phyloP scores from a whole-genome alignment of 192 early-diverging fungal genomes.

The Physocladia obscura region DNA sequence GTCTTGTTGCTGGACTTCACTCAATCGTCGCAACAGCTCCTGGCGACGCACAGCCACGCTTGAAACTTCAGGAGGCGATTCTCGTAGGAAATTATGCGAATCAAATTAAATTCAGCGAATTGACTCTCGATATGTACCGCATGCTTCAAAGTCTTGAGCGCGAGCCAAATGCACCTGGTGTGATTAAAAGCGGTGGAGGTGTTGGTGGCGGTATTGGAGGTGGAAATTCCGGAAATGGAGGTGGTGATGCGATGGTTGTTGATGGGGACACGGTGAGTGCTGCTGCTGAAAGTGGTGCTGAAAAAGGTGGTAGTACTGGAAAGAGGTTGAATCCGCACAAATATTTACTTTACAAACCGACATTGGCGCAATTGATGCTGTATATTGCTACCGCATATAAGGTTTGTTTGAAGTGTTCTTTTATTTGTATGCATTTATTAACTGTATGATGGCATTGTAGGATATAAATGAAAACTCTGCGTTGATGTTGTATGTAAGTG shows the following conservation, averaged over 20 bases:
- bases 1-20: slow-evolving; percentile 27
- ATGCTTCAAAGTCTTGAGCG: slow-evolving; percentile 91
- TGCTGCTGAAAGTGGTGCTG: slow-evolving; percentile 39
- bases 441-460: slow-evolving; percentile 23
- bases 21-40: slow-evolving; percentile 52
- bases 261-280: slow-evolving; percentile 40
- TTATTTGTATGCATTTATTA: not conserved
- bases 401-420: slow-evolving; percentile 37
- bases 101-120: slow-evolving; percentile 96
- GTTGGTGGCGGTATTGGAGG: not conserved
- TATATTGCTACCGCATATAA: slow-evolving; percentile 92
- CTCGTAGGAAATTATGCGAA: slow-evolving; percentile 92
- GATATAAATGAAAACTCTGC: slow-evolving; percentile 86
- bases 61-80: slow-evolving; percentile 89
- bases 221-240: not conserved
- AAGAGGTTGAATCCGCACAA: slow-evolving; percentile 81
- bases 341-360: slow-evolving; percentile 88
- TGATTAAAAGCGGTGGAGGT: slow-evolving; percentile 7
- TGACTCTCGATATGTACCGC: slow-evolving; percentile 95
- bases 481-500: slow-evolving; percentile 86
- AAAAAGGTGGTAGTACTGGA: slow-evolving; percentile 28
- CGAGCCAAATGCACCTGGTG: slow-evolving; percentile 49
- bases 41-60: slow-evolving; percentile 43
- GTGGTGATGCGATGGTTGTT: slow-evolving; percentile 6
- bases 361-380: slow-evolving; percentile 85